A percentile compares a stretch with the other conserved stretches of the same genome.
Conservation (phyloP, 2,329 filamentous ascomycete species). For the Verticillium dahliae region DNA sequence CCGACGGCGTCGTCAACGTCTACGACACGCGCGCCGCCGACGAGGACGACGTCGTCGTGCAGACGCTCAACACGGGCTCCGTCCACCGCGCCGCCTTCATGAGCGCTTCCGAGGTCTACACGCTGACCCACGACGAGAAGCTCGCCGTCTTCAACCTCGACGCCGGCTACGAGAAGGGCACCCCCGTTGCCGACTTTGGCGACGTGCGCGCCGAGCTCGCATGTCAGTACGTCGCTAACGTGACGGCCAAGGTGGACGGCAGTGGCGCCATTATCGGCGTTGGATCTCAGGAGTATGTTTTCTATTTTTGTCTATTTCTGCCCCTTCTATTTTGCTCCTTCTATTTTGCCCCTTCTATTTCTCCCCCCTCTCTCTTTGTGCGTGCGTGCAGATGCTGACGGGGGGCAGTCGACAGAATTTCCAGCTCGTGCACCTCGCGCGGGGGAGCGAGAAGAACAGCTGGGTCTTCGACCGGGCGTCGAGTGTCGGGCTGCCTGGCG, state of each 20-base stretch:
- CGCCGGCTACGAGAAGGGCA: conserved; percentile 54
- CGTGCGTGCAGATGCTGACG: neutral
- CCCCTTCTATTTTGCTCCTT: too few species aligned
- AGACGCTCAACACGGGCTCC: conserved; percentile 71
- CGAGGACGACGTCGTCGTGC: conserved; percentile 71
- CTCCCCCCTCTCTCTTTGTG: neutral
- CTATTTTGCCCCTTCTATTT: conserved; percentile 1
- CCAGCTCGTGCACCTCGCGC: conserved; percentile 53
- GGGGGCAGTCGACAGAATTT: conserved; percentile 45
- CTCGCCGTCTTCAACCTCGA: conserved; percentile 67
- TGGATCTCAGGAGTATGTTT: conserved; percentile 58
- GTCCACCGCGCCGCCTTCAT: conserved; percentile 72
- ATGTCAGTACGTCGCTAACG: conserved; percentile 69
- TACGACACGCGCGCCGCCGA: conserved; percentile 65
- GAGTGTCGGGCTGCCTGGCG: conserved; percentile 53
- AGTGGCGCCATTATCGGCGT: conserved; percentile 55
- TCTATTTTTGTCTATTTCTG: conserved; percentile 3
- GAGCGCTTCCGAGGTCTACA: conserved; percentile 57
- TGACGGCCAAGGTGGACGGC: conserved; percentile 53
- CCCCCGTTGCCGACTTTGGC: conserved; percentile 53
- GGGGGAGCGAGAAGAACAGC: conserved; percentile 25
- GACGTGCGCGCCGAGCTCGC: conserved; percentile 60
- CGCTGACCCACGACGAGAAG: conserved; percentile 71
- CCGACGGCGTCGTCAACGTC: conserved; percentile 72
- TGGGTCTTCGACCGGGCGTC: conserved; percentile 52